Conservation (phyloP, 768 basidiomycete genomes). For the Glaciozyma martinii region DNA sequence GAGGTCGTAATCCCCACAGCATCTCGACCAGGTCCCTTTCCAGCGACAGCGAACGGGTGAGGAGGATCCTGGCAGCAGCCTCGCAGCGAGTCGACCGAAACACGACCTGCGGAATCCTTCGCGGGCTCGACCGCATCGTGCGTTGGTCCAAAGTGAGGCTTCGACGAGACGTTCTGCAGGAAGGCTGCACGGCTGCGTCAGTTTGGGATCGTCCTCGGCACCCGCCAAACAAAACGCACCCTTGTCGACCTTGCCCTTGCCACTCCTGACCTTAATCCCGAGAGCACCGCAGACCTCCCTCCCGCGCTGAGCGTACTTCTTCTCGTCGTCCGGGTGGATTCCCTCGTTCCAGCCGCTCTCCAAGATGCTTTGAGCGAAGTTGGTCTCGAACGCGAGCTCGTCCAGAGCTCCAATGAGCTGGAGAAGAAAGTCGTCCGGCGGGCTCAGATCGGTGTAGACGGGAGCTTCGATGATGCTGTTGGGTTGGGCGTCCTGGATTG, state of each 20-base stretch:
- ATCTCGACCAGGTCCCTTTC: not conserved
- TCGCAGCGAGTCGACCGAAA: not conserved
- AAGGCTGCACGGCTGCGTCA: too few species aligned
- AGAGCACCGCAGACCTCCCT: not conserved
- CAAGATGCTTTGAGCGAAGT: constrained; percentile 11
- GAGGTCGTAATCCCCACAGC: constrained; percentile 9
- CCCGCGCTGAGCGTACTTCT: not conserved
- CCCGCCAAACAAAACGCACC: too few species aligned
- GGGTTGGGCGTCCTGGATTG: constrained; percentile 14
- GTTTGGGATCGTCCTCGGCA: too few species aligned
- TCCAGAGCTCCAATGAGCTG: constrained; percentile 26
- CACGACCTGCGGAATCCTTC: not conserved
- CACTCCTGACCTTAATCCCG: constrained; percentile 17
- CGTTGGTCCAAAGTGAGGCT: not conserved
- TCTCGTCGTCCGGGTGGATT: not conserved
- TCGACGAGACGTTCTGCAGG: not conserved
- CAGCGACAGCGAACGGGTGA: not conserved
- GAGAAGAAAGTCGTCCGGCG: constrained; percentile 22
- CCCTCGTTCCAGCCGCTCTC: not conserved
- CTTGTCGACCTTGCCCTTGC: too few species aligned
- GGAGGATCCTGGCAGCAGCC: not conserved
- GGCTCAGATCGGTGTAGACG: constrained; percentile 5
- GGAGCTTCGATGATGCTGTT: constrained; percentile 15
- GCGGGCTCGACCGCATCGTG: not conserved
- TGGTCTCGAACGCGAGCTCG: constrained; percentile 12